phyloP scores from a whole-genome alignment of 1,284 basidiomycete genomes.

The Boletus semigastroideus region DNA sequence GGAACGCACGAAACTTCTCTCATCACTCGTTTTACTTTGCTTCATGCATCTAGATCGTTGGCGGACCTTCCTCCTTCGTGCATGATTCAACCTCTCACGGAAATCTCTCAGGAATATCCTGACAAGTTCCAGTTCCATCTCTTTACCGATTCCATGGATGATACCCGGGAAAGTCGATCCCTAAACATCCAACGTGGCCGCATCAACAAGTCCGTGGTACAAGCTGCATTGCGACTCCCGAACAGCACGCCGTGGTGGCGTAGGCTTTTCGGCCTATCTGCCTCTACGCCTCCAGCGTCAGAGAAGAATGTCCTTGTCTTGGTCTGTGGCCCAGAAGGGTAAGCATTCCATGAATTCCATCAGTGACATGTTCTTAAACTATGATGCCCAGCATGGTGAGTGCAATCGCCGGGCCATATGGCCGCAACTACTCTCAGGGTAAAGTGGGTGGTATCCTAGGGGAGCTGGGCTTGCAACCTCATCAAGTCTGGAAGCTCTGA shows the following conservation, averaged over 20 bases:
- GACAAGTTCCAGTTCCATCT: constrained; percentile 55
- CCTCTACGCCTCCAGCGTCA: constrained; percentile 10
- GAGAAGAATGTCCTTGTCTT: constrained; percentile 56
- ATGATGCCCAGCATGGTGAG: constrained; percentile 60
- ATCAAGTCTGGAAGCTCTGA: constrained; percentile 72
- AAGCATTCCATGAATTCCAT: constrained; percentile 32
- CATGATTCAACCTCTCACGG: constrained; percentile 51
- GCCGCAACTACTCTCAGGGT: constrained; percentile 74
- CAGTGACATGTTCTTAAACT: constrained; percentile 2
- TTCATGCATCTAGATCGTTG: constrained; percentile 64
- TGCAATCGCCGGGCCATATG: constrained; percentile 73
- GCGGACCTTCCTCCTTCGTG: constrained; percentile 64
- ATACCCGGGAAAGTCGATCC: constrained; percentile 19
- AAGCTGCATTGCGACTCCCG: constrained; percentile 38
- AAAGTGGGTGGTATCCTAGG: constrained; percentile 65
- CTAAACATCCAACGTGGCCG: constrained; percentile 39
- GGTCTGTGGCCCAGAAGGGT: constrained; percentile 80
- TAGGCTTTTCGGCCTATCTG: constrained; percentile 32
- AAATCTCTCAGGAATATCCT: constrained; percentile 48
- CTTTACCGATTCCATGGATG: constrained; percentile 57
- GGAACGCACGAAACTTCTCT: constrained; percentile 24
- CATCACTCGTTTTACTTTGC: constrained; percentile 60
- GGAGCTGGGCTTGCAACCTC: constrained; percentile 58
- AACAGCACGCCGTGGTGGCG: constrained; percentile 45
- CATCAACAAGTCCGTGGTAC: constrained; percentile 51